Evolutionary conservation across 306 rosid genomes (phyloP).

Genomic region (Lathyrus aphaca): DNA sequence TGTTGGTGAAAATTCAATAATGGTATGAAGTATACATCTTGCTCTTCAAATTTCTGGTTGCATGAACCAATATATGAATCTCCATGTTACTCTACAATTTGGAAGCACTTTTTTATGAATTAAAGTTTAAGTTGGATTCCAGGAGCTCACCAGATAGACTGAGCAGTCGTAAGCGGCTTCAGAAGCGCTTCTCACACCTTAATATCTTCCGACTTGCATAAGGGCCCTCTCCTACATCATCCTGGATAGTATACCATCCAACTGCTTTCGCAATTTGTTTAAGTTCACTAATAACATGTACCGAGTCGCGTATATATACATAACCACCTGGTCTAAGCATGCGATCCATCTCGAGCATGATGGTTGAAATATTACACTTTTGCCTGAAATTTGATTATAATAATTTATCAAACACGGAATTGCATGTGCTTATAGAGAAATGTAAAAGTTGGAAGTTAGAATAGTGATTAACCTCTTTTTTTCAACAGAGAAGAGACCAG

Average conservation of each 20-base stretch:
- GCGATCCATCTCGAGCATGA: slow-evolving; percentile 92
- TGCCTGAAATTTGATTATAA: slow-evolving; percentile 27
- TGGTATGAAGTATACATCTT: slow-evolving; percentile 9
- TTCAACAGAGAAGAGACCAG: slow-evolving; percentile 77
- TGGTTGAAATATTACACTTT: slow-evolving; percentile 77
- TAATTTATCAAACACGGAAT: slow-evolving; percentile 15
- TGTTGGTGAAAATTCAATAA: slow-evolving; percentile 28
- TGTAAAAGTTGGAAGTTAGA: slow-evolving; percentile 6
- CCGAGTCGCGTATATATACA: slow-evolving; percentile 74
- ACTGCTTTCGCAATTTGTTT: slow-evolving; percentile 64
- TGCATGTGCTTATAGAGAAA: slow-evolving; percentile 1
- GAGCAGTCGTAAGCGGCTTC: not conserved
- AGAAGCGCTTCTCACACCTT: slow-evolving; percentile 67
- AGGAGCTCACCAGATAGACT: not conserved
- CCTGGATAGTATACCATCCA: slow-evolving; percentile 61
- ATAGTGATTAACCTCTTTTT: slow-evolving; percentile 58
- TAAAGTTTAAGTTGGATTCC: not conserved
- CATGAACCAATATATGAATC: slow-evolving; percentile 18
- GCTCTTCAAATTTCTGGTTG: slow-evolving; percentile 22
- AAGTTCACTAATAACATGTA: slow-evolving; percentile 59
- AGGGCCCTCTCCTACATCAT: slow-evolving; percentile 88
- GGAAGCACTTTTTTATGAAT: slow-evolving; percentile 16
- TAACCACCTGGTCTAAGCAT: slow-evolving; percentile 86
- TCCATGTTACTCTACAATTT: slow-evolving; percentile 10
- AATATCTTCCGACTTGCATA: slow-evolving; percentile 81